Base-by-base conservation (phyloP, 2,329 filamentous ascomycete genomes). In the Cladophialophora psammophila region DNA sequence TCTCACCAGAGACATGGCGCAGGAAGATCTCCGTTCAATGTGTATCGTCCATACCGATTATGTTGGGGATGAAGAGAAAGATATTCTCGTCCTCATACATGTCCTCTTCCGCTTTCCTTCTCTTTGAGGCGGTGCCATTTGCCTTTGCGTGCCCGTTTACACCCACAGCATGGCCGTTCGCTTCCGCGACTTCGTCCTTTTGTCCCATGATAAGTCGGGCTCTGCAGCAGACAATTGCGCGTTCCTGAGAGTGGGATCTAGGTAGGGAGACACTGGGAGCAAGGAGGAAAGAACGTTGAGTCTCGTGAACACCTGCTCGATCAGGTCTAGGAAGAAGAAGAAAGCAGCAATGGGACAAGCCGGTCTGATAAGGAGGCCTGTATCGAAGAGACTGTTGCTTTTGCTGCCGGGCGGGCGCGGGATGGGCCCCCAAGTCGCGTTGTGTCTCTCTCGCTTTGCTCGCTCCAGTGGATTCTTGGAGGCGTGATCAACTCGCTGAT, bases 21-120 rank as follows among this genome's bases (percentile, higher is more conserved):
- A 32, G 32, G 31, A 13, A 54, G 13, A 20, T 35, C 15, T 35
- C 31, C 20, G 36, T 20, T n/a, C 20, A 20, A 9, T 1, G 2
- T 15, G 3, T 10, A 48, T 52, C 2, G 8, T 55, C 75, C 85
- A 71, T 82, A 93, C 91, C 91, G 74, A 94, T 94, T 45, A 94
- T 83, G 75, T 94, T 94, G 35, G 92, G 91, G 79, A 87, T 89
- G 80, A 94, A 94, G 36, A 94, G 79, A 72, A 94, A 94, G 71
- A 94, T 90, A 78, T 94, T 94, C 79, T 94, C 91, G 50, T 80
- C 76, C 9, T 80, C 76, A 56, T 78, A 80, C 32, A 75, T 74
- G 26, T 72, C 64, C 36, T 66, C 71, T n/a, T 79, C 81, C 32
- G 74, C 71, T 58, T 72, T 65, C 18, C 20, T 53, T 15, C 10